These are phyloP conservation scores for Fusarium musae DNA, from an alignment of 2,329 filamentous ascomycete genomes.

Conservation along the genomic window DNA sequence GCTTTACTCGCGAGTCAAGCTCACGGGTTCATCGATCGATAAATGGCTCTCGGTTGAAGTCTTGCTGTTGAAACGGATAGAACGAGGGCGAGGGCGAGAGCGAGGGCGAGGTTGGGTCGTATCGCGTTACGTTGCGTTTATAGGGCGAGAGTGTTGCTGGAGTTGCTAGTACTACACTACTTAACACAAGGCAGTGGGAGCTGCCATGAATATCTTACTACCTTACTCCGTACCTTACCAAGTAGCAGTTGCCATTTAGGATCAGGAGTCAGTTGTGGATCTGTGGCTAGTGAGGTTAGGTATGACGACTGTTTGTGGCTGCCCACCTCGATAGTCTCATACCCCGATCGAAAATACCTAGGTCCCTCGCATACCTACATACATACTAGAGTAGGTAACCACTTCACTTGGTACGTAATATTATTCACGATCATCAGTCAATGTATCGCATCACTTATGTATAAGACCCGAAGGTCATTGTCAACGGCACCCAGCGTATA, in stretches of 20 bases:
- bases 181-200: conserved; percentile 12
- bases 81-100: neutral
- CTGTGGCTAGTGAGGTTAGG: conserved; percentile 3
- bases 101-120: neutral
- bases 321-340: conserved; percentile 1
- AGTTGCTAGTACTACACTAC: conserved; percentile 23
- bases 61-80: conserved; percentile 1
- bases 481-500: neutral
- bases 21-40: conserved; percentile 23
- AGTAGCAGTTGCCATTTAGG: conserved; percentile 19
- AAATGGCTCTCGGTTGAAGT: neutral
- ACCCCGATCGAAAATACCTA: neutral
- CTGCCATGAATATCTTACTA: conserved; percentile 8
- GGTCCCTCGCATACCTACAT: too few relatives aligned
- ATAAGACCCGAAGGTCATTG: neutral
- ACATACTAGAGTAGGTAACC: neutral
- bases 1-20: neutral
- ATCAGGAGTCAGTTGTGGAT: conserved; percentile 14
- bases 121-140: neutral
- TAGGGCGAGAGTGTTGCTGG: conserved; percentile 9
- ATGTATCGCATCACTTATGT: neutral
- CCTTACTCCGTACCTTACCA: neutral
- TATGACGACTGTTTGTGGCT: conserved; percentile 35
- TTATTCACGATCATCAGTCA: neutral
- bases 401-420: neutral